A percentile compares a stretch with the other conserved stretches of the same genome.
phyloP scores from a whole-genome alignment of 192 early-diverging fungal species.

The Martensiomyces pterosporus region DNA sequence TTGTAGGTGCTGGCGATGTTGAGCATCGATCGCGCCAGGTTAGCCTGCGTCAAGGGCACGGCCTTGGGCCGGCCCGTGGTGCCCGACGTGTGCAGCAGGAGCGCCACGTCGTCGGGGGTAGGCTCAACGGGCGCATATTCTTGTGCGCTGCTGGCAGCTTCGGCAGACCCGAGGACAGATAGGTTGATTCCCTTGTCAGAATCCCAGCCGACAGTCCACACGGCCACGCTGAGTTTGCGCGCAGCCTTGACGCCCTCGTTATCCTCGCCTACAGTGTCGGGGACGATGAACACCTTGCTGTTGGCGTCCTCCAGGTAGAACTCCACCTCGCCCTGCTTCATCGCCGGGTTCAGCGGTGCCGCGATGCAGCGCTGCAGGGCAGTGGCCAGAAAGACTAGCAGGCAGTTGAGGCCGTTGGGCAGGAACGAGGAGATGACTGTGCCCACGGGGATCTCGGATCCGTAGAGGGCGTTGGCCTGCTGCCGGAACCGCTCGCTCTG shows the following conservation, averaged over 20 bases:
- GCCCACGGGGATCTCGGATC: constrained; percentile 24
- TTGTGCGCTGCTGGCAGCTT: constrained; percentile 10
- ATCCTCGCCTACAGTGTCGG: constrained; percentile 48
- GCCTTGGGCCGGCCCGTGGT: constrained; percentile 76
- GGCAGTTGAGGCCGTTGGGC: constrained; percentile 67
- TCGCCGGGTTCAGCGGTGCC: constrained; percentile 68
- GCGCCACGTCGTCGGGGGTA: constrained; percentile 57
- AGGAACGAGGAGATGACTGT: constrained; percentile 54
- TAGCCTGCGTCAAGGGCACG: constrained; percentile 77
- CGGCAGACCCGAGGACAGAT: constrained; percentile 21
- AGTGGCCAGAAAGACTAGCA: constrained; percentile 64
- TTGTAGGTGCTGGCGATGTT: constrained; percentile 73
- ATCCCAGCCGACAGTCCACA: constrained; percentile 58
- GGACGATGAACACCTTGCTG: constrained; percentile 59
- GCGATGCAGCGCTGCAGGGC: constrained; percentile 58
- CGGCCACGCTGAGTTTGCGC: constrained; percentile 41
- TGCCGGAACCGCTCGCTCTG: constrained; percentile 41
- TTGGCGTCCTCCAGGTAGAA: constrained; percentile 74
- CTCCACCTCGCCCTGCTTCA: constrained; percentile 65
- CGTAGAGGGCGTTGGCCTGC: constrained; percentile 22
- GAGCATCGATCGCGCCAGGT: constrained; percentile 64
- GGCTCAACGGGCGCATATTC: constrained; percentile 9
- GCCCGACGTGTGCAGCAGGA: constrained; percentile 78
- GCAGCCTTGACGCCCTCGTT: constrained; percentile 59
- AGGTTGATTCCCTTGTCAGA: constrained; percentile 21